phyloP scores from a whole-genome alignment of 768 basidiomycete species.

The Chalciporus chontae region DNA sequence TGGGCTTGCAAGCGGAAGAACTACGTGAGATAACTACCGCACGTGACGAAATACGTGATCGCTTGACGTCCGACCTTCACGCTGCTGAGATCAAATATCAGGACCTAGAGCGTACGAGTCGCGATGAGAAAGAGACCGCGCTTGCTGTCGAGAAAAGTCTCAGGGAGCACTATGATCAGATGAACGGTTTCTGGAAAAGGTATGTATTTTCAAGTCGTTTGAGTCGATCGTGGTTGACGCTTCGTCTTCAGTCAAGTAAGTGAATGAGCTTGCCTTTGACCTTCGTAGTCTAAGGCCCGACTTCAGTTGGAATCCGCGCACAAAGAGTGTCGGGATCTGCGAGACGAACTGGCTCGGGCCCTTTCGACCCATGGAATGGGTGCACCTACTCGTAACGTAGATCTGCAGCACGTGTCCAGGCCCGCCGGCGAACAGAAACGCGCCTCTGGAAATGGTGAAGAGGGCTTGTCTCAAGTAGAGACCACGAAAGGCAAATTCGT shows the following conservation, averaged over 20 bases:
- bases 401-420: slow-evolving; percentile 22
- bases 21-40: slow-evolving; percentile 29
- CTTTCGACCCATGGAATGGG: slow-evolving; percentile 13
- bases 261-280: slow-evolving; percentile 11
- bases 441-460: slow-evolving; percentile 16
- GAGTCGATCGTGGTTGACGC: slow-evolving; percentile 16
- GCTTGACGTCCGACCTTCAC: slow-evolving; percentile 32
- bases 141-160: slow-evolving; percentile 50
- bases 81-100: slow-evolving; percentile 39
- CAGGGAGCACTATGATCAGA: slow-evolving; percentile 47
- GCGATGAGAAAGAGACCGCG: slow-evolving; percentile 51
- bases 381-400: slow-evolving; percentile 10
- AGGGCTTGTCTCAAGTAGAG: slow-evolving; percentile 9
- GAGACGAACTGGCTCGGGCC: slow-evolving; percentile 24
- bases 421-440: slow-evolving; percentile 17
- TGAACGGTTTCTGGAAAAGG: slow-evolving; percentile 41
- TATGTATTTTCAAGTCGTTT: slow-evolving; percentile 20
- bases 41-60: slow-evolving; percentile 31
- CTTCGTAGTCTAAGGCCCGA: slow-evolving; percentile 6
- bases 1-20: slow-evolving; percentile 34
- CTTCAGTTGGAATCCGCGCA: slow-evolving; percentile 22
- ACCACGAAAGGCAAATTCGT: slow-evolving; percentile 21
- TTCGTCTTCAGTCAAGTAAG: slow-evolving; percentile 33
- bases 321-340: slow-evolving; percentile 26
- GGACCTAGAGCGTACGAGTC: slow-evolving; percentile 37